Base-by-base conservation (phyloP, 768 basidiomycete genomes). In the Collybia sordida region DNA sequence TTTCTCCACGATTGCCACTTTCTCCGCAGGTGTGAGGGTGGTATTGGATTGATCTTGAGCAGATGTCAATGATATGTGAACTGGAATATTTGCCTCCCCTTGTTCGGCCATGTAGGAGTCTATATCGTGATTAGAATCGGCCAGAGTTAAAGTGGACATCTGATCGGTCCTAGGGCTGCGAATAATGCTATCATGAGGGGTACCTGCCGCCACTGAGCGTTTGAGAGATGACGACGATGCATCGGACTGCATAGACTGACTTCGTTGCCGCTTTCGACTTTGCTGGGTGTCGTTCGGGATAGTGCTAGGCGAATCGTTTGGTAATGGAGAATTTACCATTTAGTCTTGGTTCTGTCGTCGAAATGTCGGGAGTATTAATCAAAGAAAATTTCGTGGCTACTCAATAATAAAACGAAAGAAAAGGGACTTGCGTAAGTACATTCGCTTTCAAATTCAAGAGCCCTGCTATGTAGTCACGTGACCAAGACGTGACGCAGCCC, bases 141-240 rank as follows among this genome's bases (percentile, higher is more conserved):
- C 55, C 54, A 69, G 69, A 49, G 69, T 71, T 52, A 73, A 65
- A 65, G 70, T 70, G 54, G 62, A 73, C 59, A 73, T 62, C 55
- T 75, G 71, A 63, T 78, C 76, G 38, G 69, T 53, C 48, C 63
- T 68, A 37, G 71, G 69, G 51, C 69, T 72, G 53, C 69, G 69
- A 56, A 65, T 45, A 38, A 60, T 53, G 42, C 69, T 65, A 52
- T 81, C 75, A 50, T 71, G 66, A 52, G 75, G 62, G 53, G 78
- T 75, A 43, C 77, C 82, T 63, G 90, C 87, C 19, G 90, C 88
- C 48, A 81, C 81, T 17, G 88, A 79, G 55, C 92, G 86, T 73
- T 94, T 95, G 53, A 83, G 73, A 23, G 89, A 92, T 21, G 87
- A 83, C 22, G 79, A 80, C 51, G 84, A 83, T 48, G 78, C 72